Base-by-base conservation (phyloP, 2,329 filamentous ascomycete genomes). In the Talaromyces marneffei region DNA sequence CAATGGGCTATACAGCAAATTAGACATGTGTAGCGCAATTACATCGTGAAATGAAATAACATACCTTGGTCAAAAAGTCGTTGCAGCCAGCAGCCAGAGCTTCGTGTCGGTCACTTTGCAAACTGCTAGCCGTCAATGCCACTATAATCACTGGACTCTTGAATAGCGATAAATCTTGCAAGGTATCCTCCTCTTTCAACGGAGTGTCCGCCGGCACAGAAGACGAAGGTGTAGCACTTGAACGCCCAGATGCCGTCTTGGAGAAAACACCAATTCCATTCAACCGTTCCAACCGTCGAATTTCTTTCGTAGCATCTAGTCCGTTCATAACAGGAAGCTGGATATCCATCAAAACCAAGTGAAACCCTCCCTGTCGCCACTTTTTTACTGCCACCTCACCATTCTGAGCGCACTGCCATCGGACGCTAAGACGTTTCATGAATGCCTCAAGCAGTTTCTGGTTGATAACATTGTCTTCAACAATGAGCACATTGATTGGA, bases 391-490 rank as follows among this genome's bases (percentile, higher is more conserved):
- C 94, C 66, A 97, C 93, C 65, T 88, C 86, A 25, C 94, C 94
- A 73, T 97, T 96, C 83, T 95, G 91, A 39, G 94, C 94, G n/a
- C 91, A 95, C 75, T 94, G 89, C 92, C 93, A 97, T 35, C 94
- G 86, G 6, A 99, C 94, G 71, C 96, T 97, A 55, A 99, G 82
- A 54, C 92, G 84, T 78, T 97, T 96, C 82, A 97, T 93, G 71
- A 99, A 96, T 1, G 92, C 92, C 72, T 97, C 93, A 37, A 99
- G 80, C 9, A 99, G 86, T 70, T 91, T 90, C 67, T 97, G 80
- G 72, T 97, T 99, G 82, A 99, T 97, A 65, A 94, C 92, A 75
- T 99, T 99, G 78, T 99, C 94, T 78, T 99, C 94, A 14, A 99
- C 94, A 63, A 99, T 96, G 46, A 99, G 82, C 7, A 97, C 92